These are phyloP conservation scores for Malus hybrid DNA, from an alignment of 331 rosid genomes.

Conservation along the genomic window DNA sequence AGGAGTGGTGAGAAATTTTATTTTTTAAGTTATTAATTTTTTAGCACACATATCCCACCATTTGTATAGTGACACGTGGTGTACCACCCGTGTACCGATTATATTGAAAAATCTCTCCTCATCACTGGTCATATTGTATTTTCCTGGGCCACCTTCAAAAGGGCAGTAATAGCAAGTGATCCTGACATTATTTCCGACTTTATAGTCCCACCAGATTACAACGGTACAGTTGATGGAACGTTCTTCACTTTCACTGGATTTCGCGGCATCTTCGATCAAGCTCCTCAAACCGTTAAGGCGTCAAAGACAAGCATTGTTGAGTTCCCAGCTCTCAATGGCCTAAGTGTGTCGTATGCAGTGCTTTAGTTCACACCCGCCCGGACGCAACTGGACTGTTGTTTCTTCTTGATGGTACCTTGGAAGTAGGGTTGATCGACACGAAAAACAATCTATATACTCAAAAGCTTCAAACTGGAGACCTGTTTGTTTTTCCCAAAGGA, in stretches of 20 bases:
- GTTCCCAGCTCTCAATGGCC: constrained; percentile 12
- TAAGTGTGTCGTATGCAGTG: neutral
- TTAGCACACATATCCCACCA: no score
- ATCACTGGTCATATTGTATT: neutral
- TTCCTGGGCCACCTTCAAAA: neutral
- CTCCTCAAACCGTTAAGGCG: neutral
- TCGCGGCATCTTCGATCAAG: neutral
- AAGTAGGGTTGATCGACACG: constrained; percentile 7
- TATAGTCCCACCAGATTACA: neutral
- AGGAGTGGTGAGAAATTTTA: no score
- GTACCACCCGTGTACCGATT: no score
- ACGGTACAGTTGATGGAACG: neutral
- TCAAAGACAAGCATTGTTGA: neutral
- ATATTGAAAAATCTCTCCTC: no score
- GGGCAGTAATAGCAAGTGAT: neutral
- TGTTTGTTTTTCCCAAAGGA: constrained; percentile 12
- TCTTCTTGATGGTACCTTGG: neutral
- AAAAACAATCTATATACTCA: constrained; percentile 4
- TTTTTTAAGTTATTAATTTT: no score
- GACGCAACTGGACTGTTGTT: constrained; percentile 5
- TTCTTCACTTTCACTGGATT: neutral
- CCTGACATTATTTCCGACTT: neutral
- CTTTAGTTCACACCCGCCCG: constrained; percentile 10
- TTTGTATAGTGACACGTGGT: no score
- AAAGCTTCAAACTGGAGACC: constrained; percentile 5